Evolutionary conservation across 768 basidiomycete genomes (phyloP), one percentile per base, ranked within the genome.

Genomic region (Suillus spraguei): DNA sequence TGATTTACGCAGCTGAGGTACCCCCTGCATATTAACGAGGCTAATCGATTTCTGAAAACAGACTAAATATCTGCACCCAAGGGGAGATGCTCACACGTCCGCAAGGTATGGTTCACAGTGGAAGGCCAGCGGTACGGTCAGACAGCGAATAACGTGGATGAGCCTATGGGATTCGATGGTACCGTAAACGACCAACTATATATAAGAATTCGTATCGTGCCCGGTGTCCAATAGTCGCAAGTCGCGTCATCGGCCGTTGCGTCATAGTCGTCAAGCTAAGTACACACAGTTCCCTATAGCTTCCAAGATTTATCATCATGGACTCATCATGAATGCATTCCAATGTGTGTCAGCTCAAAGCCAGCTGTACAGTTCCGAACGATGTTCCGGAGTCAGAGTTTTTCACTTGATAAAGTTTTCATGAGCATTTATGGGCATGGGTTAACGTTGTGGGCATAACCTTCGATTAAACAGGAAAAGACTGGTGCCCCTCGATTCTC

Each of bases 1-100:
- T 5, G 71, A 44, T 69, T 79, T 80, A 69, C 69, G 70, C 39
- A 67, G 28, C 28, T 28, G 47, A 20, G 68, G 17, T 69, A 68
- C 67, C n/a, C 5, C 16, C 22, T 24, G 14, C 55, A 56, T 56
- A 24, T 24, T 38, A 5, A 10, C 17, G 32, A 52, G 17, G 24
- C 16, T 10, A 7, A 16, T 50, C 28, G 28, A 28, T 9, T 32
- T 32, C 32, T 11, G 17, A 8, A 32, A 20, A 20, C 17, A 9
- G 32, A 33, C 28, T 5, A 52, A 17, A 52, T 32, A 28, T 52
- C 28, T 32, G 32, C 28, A 32, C 54, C 24, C n/a, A 56, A 38
- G 17, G 55, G 16, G 55, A 56, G 22, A 22, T 11, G 7, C 35
- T 38, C 22, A 16, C 9, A 55, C 4, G 50, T 10, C 32, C 10